A percentile compares a stretch with the other conserved stretches of the same genome.
phyloP scores from a whole-genome alignment of 1,284 basidiomycete genomes.

The Blastosporella zonata region DNA sequence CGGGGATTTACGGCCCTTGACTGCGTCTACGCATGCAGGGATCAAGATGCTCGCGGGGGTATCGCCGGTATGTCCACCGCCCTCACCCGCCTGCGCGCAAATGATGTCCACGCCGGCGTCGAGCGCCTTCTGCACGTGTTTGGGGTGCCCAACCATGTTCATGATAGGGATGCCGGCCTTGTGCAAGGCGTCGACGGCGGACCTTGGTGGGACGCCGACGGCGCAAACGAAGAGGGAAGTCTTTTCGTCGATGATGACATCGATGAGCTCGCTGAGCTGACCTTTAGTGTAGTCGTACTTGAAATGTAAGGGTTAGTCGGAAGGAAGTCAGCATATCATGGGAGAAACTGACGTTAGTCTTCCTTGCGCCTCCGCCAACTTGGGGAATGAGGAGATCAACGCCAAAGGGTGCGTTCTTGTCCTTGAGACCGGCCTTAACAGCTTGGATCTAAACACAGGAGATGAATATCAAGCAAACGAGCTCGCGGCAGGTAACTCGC shows the following conservation, averaged over 20 bases:
- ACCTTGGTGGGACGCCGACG: constrained; percentile 78
- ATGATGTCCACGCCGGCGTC: constrained; percentile 83
- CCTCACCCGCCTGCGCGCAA: constrained; percentile 87
- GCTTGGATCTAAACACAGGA: constrained; percentile 55
- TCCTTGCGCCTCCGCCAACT: constrained; percentile 77
- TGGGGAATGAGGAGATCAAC: constrained; percentile 85
- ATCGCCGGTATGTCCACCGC: constrained; percentile 81
- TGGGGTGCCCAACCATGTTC: constrained; percentile 93
- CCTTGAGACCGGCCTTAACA: constrained; percentile 66
- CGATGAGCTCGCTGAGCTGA: constrained; percentile 72
- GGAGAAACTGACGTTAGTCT: constrained; percentile 68
- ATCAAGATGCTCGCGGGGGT: constrained; percentile 73
- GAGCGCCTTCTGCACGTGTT: constrained; percentile 80
- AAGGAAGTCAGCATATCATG: background rate
- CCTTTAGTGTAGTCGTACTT: constrained; percentile 83
- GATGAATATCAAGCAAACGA: constrained; percentile 3
- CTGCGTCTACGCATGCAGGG: constrained; percentile 82
- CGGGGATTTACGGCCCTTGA: constrained; percentile 70
- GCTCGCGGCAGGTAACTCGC: constrained; percentile 33
- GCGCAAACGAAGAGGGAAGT: constrained; percentile 83
- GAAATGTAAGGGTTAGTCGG: background rate
- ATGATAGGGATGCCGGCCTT: constrained; percentile 78
- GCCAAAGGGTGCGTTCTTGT: constrained; percentile 79
- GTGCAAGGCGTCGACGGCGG: constrained; percentile 77
- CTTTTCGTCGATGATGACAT: constrained; percentile 87